phyloP scores from a whole-genome alignment of 768 basidiomycete species.

The Trichaptum fuscoviolaceum region DNA sequence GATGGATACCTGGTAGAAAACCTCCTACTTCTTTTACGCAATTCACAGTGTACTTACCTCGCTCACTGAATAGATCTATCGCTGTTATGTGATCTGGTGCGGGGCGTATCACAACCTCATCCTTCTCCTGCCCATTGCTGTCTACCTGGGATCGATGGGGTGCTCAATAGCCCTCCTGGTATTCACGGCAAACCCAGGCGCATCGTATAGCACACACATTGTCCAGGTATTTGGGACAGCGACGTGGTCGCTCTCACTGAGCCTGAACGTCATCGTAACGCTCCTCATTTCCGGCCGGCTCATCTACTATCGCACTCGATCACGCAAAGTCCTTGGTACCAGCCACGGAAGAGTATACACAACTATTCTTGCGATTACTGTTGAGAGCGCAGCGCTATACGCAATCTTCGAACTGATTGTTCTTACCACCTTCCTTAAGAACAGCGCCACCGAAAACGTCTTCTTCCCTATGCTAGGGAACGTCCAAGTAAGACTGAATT shows the following conservation, averaged over 20 bases:
- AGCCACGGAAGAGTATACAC: constrained; percentile 33
- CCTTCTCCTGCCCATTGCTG: constrained; percentile 5
- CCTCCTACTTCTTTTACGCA: too few relatives aligned
- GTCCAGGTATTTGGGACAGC: constrained; percentile 1
- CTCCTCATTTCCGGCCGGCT: constrained; percentile 35
- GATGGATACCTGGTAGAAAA: constrained; percentile 9
- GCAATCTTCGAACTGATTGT: constrained; percentile 33
- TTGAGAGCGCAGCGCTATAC: constrained; percentile 38
- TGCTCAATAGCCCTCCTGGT: not conserved
- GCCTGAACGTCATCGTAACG: constrained; percentile 38
- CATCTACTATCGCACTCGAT: constrained; percentile 12
- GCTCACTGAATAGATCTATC: constrained; percentile 7
- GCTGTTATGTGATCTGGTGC: constrained; percentile 14
- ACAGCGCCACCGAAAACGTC: constrained; percentile 12
- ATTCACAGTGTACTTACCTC: too few relatives aligned
- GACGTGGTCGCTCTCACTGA: constrained; percentile 28
- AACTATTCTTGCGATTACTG: constrained; percentile 29
- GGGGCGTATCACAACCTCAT: constrained; percentile 3
- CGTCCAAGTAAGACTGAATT: not conserved
- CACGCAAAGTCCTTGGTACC: constrained; percentile 19
- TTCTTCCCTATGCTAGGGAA: not conserved
- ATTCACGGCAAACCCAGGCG: not conserved
- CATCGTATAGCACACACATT: not conserved
- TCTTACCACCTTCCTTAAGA: constrained; percentile 34
- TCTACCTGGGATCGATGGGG: constrained; percentile 8